Percentiles rank a stretch among this genome's conserved stretches.
Evolutionary conservation across 306 rosid species (phyloP).

Genomic region (Vigna radiata): DNA sequence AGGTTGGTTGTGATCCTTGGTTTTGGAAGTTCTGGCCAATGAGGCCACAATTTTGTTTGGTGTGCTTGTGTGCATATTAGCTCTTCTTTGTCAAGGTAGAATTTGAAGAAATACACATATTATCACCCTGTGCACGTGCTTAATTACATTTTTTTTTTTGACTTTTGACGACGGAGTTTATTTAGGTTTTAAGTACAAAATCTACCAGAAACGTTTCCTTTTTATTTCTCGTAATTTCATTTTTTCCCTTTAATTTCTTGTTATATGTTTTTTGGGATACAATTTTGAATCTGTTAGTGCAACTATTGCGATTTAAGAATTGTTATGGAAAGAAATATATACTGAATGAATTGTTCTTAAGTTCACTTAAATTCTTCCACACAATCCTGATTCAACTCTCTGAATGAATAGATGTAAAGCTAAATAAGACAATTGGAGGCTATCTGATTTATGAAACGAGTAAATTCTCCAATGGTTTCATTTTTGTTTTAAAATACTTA

Average conservation of each 20-base stretch:
- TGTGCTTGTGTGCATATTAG: not conserved
- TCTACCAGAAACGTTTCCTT: not conserved
- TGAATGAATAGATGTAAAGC: not conserved
- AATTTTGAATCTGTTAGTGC: too few relatives aligned
- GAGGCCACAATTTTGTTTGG: not conserved
- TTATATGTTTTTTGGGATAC: too few relatives aligned
- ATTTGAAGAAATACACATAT: conserved; percentile 4
- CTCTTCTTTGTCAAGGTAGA: not conserved
- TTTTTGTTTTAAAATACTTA: not conserved
- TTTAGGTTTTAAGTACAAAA: not conserved
- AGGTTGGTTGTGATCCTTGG: not conserved
- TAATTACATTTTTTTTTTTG: not conserved
- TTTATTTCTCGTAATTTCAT: not conserved
- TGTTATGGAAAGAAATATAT: too few relatives aligned
- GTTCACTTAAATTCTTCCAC: not conserved
- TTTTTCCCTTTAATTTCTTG: not conserved
- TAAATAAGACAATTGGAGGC: not conserved
- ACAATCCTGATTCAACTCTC: not conserved
- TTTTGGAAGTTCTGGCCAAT: too few relatives aligned
- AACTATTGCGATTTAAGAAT: too few relatives aligned
- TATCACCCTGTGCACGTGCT: not conserved
- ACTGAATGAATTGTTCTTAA: too few relatives aligned
- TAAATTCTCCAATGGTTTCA: not conserved
- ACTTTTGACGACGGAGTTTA: not conserved
- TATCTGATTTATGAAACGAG: not conserved